These are phyloP conservation scores for Cystobasidium tubakii DNA, from an alignment of 768 basidiomycete species.

Conservation along the genomic window DNA sequence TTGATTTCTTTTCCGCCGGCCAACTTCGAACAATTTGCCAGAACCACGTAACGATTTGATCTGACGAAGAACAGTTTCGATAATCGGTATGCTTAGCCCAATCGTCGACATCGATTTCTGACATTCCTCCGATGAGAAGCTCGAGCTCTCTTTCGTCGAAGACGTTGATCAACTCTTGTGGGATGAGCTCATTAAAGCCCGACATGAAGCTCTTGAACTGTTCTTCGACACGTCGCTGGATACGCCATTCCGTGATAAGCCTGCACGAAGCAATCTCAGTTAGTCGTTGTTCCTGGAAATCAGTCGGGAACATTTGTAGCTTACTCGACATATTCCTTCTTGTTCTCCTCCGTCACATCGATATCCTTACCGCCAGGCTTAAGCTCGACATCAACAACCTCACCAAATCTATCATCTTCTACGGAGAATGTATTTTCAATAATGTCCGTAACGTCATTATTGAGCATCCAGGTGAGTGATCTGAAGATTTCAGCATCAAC, in stretches of 20 bases:
- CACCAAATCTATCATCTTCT: conserved; percentile 94
- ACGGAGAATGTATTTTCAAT: conserved; percentile 98
- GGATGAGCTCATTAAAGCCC: conserved; percentile 99
- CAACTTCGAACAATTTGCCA: conserved; percentile 82
- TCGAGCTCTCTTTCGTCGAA: conserved; percentile 98
- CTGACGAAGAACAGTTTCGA: conserved; percentile 80
- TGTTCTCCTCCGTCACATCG: conserved; percentile 91
- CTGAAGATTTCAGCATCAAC: conserved; percentile 93
- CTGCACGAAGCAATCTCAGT: conserved; percentile 46
- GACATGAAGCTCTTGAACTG: conserved; percentile 99
- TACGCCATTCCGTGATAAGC: conserved; percentile 88
- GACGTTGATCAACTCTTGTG: conserved; percentile 93
- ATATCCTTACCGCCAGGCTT: conserved; percentile 79
- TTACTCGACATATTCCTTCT: conserved; percentile 92
- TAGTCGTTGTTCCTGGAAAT: too few relatives aligned
- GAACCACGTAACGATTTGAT: conserved; percentile 99
- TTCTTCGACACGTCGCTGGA: conserved; percentile 92
- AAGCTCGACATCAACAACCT: conserved; percentile 93
- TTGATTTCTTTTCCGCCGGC: conserved; percentile 97
- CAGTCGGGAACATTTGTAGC: conserved; percentile 41
- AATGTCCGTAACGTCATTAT: conserved; percentile 96
- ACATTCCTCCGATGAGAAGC: conserved; percentile 96
- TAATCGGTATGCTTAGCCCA: conserved; percentile 99
- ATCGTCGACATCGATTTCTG: conserved; percentile 86
- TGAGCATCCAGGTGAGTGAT: conserved; percentile 99